Evolutionary conservation across 108 stramenopile species (phyloP).

Genomic region (Cyclotella kingstonii): DNA sequence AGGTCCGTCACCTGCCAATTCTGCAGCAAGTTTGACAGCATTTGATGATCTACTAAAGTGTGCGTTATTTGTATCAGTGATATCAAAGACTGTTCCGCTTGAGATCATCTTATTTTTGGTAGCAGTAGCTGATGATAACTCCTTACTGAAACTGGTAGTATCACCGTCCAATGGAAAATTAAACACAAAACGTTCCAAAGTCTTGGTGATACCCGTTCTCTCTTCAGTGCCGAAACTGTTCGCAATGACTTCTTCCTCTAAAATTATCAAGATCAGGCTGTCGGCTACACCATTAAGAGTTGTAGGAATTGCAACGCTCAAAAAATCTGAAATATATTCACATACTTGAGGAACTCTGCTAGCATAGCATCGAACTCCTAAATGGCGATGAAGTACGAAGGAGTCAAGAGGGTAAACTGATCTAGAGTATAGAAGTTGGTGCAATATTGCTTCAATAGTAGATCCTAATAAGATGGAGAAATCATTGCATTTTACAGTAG

Average conservation of each 20-base stretch:
- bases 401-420: conserved; percentile 44
- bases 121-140: background rate
- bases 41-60: conserved; percentile 2
- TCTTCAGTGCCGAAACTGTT: conserved; percentile 1
- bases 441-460: conserved; percentile 39
- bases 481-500: background rate
- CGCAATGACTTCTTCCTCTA: conserved; percentile 31
- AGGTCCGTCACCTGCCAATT: conserved; percentile 20
- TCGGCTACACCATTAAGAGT: conserved; percentile 29
- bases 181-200: conserved; percentile 45
- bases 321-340: conserved; percentile 40
- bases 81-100: background rate
- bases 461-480: conserved; percentile 31
- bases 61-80: background rate
- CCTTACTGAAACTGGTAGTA: background rate
- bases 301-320: conserved; percentile 39
- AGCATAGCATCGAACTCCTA: conserved; percentile 45
- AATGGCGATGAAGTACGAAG: conserved; percentile 35
- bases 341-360: conserved; percentile 33
- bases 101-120: background rate
- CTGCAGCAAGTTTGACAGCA: conserved; percentile 18
- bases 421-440: conserved; percentile 45
- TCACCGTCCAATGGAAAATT: conserved; percentile 27
- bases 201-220: conserved; percentile 21
- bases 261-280: conserved; percentile 28